These are phyloP conservation scores for Colletotrichum spaethianum DNA, from an alignment of 2,329 filamentous ascomycete genomes.

Conservation along the genomic window DNA sequence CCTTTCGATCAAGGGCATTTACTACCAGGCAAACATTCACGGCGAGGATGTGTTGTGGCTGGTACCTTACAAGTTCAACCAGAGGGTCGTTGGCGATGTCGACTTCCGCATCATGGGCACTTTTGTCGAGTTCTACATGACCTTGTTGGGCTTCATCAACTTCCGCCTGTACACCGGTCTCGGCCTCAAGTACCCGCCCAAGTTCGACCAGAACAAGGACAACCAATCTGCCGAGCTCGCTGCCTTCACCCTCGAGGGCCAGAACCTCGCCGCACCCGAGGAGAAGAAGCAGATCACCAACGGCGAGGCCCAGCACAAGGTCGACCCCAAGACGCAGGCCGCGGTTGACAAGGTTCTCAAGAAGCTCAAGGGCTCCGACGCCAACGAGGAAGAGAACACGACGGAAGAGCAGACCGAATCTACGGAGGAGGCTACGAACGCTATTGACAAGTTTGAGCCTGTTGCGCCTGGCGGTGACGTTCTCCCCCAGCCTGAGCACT, in stretches of 20 bases:
- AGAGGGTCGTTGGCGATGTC: constrained; percentile 92
- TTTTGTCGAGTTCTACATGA: constrained; percentile 99
- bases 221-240: constrained; percentile 91
- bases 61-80: constrained; percentile 98
- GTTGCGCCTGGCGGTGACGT: constrained; percentile 87
- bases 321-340: constrained; percentile 74
- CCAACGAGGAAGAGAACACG: constrained; percentile 58
- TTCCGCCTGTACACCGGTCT: constrained; percentile 93
- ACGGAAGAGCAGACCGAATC: constrained; percentile 57
- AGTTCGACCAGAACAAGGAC: constrained; percentile 89
- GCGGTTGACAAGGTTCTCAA: constrained; percentile 79
- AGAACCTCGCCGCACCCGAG: constrained; percentile 70
- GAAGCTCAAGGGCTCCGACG: constrained; percentile 72
- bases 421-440: constrained; percentile 63
- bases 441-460: constrained; percentile 93
- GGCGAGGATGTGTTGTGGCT: constrained; percentile 98
- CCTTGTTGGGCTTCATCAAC: constrained; percentile 94
- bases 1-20: constrained; percentile 98
- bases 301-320: constrained; percentile 63
- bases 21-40: constrained; percentile 98
- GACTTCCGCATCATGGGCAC: constrained; percentile 99
- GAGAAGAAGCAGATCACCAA: constrained; percentile 68
- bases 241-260: constrained; percentile 90
- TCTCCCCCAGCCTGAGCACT: constrained; percentile 81
- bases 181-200: constrained; percentile 94